These are phyloP conservation scores for Aspergillus quadricinctus DNA, from an alignment of 2,329 filamentous ascomycete genomes.

Conservation along the genomic window DNA sequence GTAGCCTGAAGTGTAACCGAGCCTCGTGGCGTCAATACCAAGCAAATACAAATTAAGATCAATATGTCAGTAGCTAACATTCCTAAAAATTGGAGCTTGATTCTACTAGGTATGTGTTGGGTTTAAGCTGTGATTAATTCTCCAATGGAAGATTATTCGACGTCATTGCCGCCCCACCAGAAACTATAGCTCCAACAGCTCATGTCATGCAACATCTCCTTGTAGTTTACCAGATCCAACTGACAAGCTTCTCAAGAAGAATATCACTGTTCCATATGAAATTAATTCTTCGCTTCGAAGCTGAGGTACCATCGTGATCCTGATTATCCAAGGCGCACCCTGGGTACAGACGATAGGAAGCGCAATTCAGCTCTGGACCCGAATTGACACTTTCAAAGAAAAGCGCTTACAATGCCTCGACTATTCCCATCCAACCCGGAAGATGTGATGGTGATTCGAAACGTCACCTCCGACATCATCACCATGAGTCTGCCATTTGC, in stretches of 20 bases:
- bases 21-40: not conserved
- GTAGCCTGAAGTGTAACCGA: not conserved
- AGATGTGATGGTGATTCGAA: slow-evolving; percentile 84
- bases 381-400: not conserved
- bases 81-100: not conserved
- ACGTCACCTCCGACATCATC: slow-evolving; percentile 69
- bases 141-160: not conserved
- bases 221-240: not conserved
- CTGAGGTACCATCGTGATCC: not conserved
- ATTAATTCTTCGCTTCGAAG: not conserved
- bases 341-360: not conserved
- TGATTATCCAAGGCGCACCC: not conserved
- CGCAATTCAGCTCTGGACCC: not conserved
- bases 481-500: slow-evolving; percentile 67
- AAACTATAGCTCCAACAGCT: not conserved
- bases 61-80: not conserved
- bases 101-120: not conserved
- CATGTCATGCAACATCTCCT: not conserved
- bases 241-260: too few relatives aligned
- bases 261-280: not conserved
- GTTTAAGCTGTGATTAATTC: not conserved
- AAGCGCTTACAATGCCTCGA: slow-evolving; percentile 27
- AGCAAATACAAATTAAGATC: not conserved
- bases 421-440: slow-evolving; percentile 68
- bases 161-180: not conserved